Conservation (phyloP, 768 basidiomycete genomes). For the Mycena chlorophos region DNA sequence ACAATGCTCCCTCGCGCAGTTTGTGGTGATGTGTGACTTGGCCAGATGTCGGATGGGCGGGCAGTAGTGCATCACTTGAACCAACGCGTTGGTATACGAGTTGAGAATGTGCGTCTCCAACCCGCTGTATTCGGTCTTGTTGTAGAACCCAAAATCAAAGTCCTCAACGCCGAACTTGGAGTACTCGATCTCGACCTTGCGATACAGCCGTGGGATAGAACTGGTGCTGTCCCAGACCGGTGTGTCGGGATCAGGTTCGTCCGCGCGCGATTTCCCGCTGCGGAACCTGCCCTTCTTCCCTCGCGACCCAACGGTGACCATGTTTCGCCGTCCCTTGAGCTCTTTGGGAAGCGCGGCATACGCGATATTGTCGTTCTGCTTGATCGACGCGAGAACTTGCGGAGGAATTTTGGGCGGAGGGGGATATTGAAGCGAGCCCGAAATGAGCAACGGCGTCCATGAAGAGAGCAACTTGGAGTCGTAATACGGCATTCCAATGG, state of each 20-base stretch:
- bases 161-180: conserved; percentile 98
- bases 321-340: conserved; percentile 79
- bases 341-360: conserved; percentile 89
- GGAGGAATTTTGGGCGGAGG: conserved; percentile 78
- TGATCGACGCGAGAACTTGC: conserved; percentile 75
- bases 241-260: conserved; percentile 58
- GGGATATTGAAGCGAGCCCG: conserved; percentile 51
- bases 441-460: conserved; percentile 50
- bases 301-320: conserved; percentile 54
- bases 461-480: conserved; percentile 71
- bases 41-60: conserved; percentile 77
- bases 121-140: conserved; percentile 86
- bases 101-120: conserved; percentile 96
- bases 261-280: conserved; percentile 65
- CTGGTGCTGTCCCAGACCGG: conserved; percentile 53
- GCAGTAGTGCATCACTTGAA: conserved; percentile 72
- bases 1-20: conserved; percentile 89
- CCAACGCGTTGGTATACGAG: conserved; percentile 80
- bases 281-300: conserved; percentile 74
- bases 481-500: conserved; percentile 88
- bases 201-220: conserved; percentile 77
- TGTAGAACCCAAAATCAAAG: conserved; percentile 99
- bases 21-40: conserved; percentile 87
- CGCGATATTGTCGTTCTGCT: conserved; percentile 84
- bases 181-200: conserved; percentile 95